Evolutionary conservation across 352 stramenopile species (phyloP).

Genomic region (Pythium periplocum): DNA sequence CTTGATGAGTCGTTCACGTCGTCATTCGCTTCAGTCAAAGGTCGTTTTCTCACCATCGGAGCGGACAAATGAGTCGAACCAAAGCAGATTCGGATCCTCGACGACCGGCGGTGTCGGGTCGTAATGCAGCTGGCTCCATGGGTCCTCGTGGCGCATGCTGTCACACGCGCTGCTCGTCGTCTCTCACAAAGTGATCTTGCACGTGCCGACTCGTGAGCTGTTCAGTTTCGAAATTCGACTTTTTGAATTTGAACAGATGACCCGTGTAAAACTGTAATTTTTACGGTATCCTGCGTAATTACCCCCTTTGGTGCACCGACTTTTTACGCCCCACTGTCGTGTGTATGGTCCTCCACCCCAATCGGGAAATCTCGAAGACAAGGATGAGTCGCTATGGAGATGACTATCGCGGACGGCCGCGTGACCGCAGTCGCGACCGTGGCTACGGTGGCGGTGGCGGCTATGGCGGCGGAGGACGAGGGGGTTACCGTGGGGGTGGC

Average conservation of each 20-base stretch:
- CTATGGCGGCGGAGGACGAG: slow-evolving; percentile 21
- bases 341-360: background rate
- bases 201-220: slow-evolving; percentile 2
- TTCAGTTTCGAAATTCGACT: slow-evolving; percentile 19
- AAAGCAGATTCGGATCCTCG: slow-evolving; percentile 31
- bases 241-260: slow-evolving; percentile 23
- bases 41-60: slow-evolving; percentile 35
- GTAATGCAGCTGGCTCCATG: slow-evolving; percentile 22
- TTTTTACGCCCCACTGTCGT: background rate
- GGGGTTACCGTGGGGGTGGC: slow-evolving; percentile 31
- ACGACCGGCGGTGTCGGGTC: slow-evolving; percentile 11
- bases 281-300: slow-evolving; percentile 7
- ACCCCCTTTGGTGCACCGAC: slow-evolving; percentile 6
- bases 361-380: slow-evolving; percentile 4
- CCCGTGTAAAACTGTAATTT: slow-evolving; percentile 9
- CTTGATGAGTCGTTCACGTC: too few species aligned
- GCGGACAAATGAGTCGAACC: slow-evolving; percentile 57
- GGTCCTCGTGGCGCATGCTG: slow-evolving; percentile 14
- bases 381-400: slow-evolving; percentile 72
- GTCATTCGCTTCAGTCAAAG: too few species aligned
- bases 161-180: slow-evolving; percentile 4
- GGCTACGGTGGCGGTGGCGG: slow-evolving; percentile 28
- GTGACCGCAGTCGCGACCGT: slow-evolving; percentile 71
- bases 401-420: slow-evolving; percentile 55
- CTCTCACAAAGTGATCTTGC: background rate